Percentiles rank a stretch among this genome's conserved stretches.
phyloP scores from a whole-genome alignment of 306 rosid genomes.

The Alnus rubra region DNA sequence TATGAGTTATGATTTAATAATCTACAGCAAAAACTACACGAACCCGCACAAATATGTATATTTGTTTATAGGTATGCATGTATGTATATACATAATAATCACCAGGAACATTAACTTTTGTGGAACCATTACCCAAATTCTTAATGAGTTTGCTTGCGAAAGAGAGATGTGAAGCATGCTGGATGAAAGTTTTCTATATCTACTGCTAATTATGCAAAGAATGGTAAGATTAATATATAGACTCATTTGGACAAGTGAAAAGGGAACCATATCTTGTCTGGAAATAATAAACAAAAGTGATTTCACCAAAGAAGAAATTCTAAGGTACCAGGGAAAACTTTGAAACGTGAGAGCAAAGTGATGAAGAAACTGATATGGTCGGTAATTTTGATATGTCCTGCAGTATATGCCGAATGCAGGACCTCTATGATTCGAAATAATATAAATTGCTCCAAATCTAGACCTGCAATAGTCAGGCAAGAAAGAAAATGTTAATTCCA shows the following conservation, averaged over 20 bases:
- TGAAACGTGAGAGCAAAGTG: slow-evolving; percentile 59
- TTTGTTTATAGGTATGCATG: not conserved
- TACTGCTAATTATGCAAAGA: not conserved
- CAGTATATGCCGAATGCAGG: slow-evolving; percentile 64
- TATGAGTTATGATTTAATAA: not conserved
- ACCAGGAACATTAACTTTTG: not conserved
- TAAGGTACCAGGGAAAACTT: slow-evolving; percentile 62
- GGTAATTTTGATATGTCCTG: slow-evolving; percentile 53
- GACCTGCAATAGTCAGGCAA: slow-evolving; percentile 50
- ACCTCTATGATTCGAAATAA: slow-evolving; percentile 60
- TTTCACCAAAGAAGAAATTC: slow-evolving; percentile 14
- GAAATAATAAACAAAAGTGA: slow-evolving; percentile 12
- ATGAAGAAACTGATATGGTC: slow-evolving; percentile 66
- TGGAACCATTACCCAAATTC: not conserved
- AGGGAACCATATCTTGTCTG: not conserved
- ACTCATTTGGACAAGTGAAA: not conserved
- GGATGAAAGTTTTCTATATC: not conserved
- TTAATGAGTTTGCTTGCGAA: not conserved
- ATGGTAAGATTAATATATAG: not conserved
- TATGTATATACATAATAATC: not conserved
- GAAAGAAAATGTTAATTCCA: slow-evolving; percentile 16
- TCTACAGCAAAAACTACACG: not conserved
- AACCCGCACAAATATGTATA: too few relatives aligned
- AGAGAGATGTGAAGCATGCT: not conserved
- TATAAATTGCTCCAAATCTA: slow-evolving; percentile 55